Percentiles rank a stretch among this genome's conserved stretches.
These are phyloP conservation scores for Pichia sp. DNA, from an alignment of 1,139 yeast genomes.

Conservation along the genomic window DNA sequence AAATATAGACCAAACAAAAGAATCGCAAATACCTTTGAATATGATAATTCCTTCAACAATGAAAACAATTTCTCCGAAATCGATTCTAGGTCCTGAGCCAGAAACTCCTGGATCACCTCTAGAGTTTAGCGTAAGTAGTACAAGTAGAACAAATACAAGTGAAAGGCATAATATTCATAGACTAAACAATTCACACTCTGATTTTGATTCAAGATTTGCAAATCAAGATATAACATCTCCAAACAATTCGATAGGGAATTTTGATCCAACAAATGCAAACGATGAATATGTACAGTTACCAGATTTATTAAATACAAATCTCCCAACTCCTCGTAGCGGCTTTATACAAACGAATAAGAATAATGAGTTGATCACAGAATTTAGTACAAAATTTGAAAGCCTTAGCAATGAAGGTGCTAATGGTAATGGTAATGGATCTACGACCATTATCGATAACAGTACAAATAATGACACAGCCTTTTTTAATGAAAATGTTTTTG, in stretches of 20 bases:
- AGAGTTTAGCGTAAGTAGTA: constrained; percentile 9
- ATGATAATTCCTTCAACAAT: too few relatives aligned
- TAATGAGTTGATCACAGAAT: background rate
- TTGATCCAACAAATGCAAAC: constrained; percentile 32
- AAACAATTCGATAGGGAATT: constrained; percentile 19
- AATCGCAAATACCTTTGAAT: background rate
- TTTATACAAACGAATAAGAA: background rate
- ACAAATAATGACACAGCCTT: too few relatives aligned
- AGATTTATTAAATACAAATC: constrained; percentile 47
- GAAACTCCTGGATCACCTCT: constrained; percentile 14
- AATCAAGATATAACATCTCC: constrained; percentile 15
- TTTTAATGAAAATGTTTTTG: background rate
- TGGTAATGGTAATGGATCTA: too few relatives aligned
- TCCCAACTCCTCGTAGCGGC: constrained; percentile 40
- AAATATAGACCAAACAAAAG: background rate
- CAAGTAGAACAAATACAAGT: constrained; percentile 6
- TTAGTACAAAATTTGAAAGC: background rate
- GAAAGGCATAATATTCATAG: constrained; percentile 1
- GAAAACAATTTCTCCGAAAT: too few relatives aligned
- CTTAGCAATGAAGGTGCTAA: too few relatives aligned
- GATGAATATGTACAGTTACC: constrained; percentile 58
- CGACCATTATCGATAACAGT: too few relatives aligned
- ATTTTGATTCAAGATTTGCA: background rate
- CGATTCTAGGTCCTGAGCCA: constrained; percentile 1
- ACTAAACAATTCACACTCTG: too few relatives aligned